These are phyloP conservation scores for Eimeria acervulina DNA, from an alignment of 169 alveolate species.

Conservation along the genomic window DNA sequence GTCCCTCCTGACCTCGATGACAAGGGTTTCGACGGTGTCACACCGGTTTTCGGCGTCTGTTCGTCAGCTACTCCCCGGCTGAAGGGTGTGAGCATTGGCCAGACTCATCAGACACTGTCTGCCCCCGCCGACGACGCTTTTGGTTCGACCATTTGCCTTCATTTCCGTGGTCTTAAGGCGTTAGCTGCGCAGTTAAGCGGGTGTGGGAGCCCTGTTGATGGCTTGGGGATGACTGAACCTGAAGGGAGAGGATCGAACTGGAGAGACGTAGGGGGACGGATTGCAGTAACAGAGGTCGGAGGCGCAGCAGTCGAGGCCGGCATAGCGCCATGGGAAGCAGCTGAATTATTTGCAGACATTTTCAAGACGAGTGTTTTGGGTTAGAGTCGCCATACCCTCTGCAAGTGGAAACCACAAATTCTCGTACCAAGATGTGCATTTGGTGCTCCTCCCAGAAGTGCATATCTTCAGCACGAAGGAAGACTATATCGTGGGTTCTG, in stretches of 20 bases:
- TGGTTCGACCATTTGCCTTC: slow-evolving; percentile 46
- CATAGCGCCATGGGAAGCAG: slow-evolving; percentile 77
- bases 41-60: neutral
- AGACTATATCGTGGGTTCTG: neutral
- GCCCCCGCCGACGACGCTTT: neutral
- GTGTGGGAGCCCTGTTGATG: neutral
- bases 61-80: neutral
- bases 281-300: slow-evolving; percentile 74
- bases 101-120: neutral
- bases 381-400: slow-evolving; percentile 17
- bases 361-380: slow-evolving; percentile 76
- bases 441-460: neutral
- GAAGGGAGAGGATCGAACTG: neutral
- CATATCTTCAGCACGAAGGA: neutral
- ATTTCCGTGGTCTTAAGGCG: slow-evolving; percentile 62
- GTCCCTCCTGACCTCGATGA: neutral
- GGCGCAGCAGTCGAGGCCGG: slow-evolving; percentile 82
- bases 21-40: neutral
- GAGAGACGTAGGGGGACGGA: slow-evolving; percentile 56
- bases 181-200: slow-evolving; percentile 37
- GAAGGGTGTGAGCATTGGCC: neutral
- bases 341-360: slow-evolving; percentile 77
- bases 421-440: neutral
- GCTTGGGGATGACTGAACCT: neutral
- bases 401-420: neutral